Conservation (phyloP, 2,329 filamentous ascomycete species). For the Arthrobotrys conoides region DNA sequence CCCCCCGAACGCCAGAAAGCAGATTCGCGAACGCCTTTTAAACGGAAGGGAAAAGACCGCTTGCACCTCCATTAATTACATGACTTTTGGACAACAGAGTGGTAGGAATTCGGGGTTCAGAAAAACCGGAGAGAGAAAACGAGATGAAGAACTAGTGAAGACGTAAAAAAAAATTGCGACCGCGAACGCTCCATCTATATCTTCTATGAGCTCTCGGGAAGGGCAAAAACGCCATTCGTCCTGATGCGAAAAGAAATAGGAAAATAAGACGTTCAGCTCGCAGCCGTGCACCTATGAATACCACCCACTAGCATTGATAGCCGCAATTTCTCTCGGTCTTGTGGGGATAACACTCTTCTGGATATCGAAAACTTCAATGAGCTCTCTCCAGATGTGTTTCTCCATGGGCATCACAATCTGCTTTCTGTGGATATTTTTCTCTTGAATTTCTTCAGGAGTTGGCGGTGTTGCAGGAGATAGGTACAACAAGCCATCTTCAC, state of each 20-base stretch:
- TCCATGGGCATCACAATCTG: constrained; percentile 92
- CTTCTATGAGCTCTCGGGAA: neutral
- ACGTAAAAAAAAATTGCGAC: neutral
- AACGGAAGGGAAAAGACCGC: neutral
- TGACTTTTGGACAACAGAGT: constrained; percentile 8
- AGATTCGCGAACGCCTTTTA: constrained; percentile 9
- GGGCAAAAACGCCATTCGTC: neutral
- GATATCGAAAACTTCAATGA: constrained; percentile 83
- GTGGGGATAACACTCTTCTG: constrained; percentile 87
- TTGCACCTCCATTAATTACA: neutral
- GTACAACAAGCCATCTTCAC: constrained; percentile 76
- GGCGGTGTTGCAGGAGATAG: constrained; percentile 69
- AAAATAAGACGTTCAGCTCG: neutral
- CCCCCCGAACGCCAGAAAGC: constrained; percentile 4
- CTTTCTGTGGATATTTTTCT: constrained; percentile 69
- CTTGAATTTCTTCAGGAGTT: constrained; percentile 70
- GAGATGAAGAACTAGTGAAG: neutral
- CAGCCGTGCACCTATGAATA: constrained; percentile 59
- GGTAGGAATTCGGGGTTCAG: neutral
- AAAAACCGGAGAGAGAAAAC: neutral
- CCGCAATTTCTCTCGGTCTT: constrained; percentile 73
- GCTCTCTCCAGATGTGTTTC: constrained; percentile 83
- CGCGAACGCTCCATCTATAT: constrained; percentile 13
- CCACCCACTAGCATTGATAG: constrained; percentile 63
- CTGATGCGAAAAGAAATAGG: neutral